Base-by-base conservation (phyloP, 179 eudicot species). In the Beta macrorhiza region DNA sequence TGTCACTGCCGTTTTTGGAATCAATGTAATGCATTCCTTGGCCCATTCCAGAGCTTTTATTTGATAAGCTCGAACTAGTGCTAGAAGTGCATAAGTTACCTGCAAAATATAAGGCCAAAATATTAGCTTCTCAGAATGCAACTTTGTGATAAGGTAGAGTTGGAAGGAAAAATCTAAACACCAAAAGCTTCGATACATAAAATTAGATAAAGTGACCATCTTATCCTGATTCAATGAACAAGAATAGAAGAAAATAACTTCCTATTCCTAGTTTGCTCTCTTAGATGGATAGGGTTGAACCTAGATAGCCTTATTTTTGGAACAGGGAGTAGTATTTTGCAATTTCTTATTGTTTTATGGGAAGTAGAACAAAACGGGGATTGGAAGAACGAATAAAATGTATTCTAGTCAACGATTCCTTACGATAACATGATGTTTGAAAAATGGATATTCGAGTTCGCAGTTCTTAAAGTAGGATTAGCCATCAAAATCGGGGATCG, bases 11-110 rank as follows among this genome's bases (percentile, higher is more conserved):
- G 96, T 86, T 69, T 86, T 82, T 70, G 99, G 99, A 82, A 97
- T 91, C 87, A 93, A 79, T 5, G 90, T 87, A 79, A 90, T 79
- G 57, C 92, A 82, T 74, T 82, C 90, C 85, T 88, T 88, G 51
- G 97, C 97, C 99, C 99, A 97, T 80, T 94, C 97, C 69, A 94
- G 73, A 75, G 97, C 90, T 78, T 87, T 88, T 32, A 71, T 78
- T 17, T 91, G 89, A 63, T 91, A 97, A 72, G 97, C 90, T 79
- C 97, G 94, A 44, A 89, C 85, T 72, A 97, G 87, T 15, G 97
- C 87, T 75, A 93, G 59, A 64, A 97, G 86, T 11, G 98, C 90
- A 77, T 91, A 94, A 4, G 92, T 89, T 62, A 97, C 97, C 99
- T 97, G 87, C 20, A 72, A 47, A 64, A 67, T 69, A 74, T 29